Conservation (phyloP, 192 early-diverging fungal genomes). For the Coemansia sp. region DNA sequence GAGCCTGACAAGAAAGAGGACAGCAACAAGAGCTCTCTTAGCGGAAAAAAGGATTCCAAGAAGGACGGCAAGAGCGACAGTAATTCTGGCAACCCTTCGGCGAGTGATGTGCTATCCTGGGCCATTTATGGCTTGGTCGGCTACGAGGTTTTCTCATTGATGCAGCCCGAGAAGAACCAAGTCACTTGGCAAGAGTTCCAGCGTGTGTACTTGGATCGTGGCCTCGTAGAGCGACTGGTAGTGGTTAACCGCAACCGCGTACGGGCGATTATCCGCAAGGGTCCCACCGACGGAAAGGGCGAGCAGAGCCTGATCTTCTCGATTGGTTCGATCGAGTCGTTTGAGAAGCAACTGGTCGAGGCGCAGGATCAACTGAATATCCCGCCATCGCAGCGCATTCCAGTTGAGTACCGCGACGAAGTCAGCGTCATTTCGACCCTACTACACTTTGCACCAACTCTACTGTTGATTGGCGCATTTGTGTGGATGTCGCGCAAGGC, state of each 20-base stretch:
- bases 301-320: slow-evolving; percentile 66
- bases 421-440: slow-evolving; percentile 71
- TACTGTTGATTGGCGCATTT: slow-evolving; percentile 86
- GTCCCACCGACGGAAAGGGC: slow-evolving; percentile 2
- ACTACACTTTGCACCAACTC: slow-evolving; percentile 91
- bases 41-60: slow-evolving; percentile 37
- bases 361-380: slow-evolving; percentile 93
- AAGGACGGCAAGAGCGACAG: slow-evolving; percentile 32
- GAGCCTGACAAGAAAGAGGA: slow-evolving; percentile 15
- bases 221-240: slow-evolving; percentile 85
- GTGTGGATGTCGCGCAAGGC: slow-evolving; percentile 86
- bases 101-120: slow-evolving; percentile 30
- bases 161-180: slow-evolving; percentile 49
- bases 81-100: slow-evolving; percentile 5
- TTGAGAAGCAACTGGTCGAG: slow-evolving; percentile 87
- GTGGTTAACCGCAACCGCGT: slow-evolving; percentile 90
- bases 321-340: slow-evolving; percentile 93
- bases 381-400: slow-evolving; percentile 86
- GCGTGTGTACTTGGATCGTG: slow-evolving; percentile 85
- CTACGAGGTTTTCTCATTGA: slow-evolving; percentile 22
- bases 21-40: background rate
- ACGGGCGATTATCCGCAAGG: slow-evolving; percentile 67
- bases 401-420: slow-evolving; percentile 89
- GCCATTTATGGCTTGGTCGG: slow-evolving; percentile 15
- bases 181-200: slow-evolving; percentile 96